Percentiles rank a stretch among this genome's conserved stretches.
Evolutionary conservation across 331 rosid species (phyloP).

Genomic region (Telfairia occidentalis): DNA sequence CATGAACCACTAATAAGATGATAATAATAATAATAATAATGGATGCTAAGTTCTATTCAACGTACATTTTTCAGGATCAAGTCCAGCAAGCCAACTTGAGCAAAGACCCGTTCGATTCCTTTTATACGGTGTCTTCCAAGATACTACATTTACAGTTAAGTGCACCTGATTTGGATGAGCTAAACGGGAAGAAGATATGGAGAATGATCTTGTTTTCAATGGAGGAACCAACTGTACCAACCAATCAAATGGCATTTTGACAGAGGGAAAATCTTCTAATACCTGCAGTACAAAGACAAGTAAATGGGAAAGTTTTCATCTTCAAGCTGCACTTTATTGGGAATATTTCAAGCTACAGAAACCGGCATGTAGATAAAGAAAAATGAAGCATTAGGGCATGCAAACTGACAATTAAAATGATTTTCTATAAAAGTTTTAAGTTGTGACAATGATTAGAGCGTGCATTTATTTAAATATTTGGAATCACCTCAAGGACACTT

Average conservation of each 20-base stretch:
- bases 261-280: slow-evolving; percentile 85
- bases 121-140: slow-evolving; percentile 80
- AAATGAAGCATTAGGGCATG: not conserved
- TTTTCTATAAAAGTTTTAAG: not conserved
- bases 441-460: not conserved
- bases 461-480: slow-evolving; percentile 8
- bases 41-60: slow-evolving; percentile 1
- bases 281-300: slow-evolving; percentile 31
- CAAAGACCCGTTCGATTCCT: slow-evolving; percentile 67
- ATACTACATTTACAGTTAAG: slow-evolving; percentile 67
- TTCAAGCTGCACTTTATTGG: not conserved
- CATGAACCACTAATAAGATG: no score
- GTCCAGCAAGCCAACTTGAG: slow-evolving; percentile 75
- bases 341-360: not conserved
- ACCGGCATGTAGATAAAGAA: not conserved
- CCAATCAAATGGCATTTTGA: slow-evolving; percentile 88
- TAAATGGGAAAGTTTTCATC: not conserved
- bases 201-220: slow-evolving; percentile 67
- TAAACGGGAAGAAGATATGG: slow-evolving; percentile 63
- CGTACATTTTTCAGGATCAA: slow-evolving; percentile 54
- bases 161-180: slow-evolving; percentile 74
- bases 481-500: slow-evolving; percentile 77
- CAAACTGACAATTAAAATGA: not conserved
- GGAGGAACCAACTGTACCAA: slow-evolving; percentile 85
- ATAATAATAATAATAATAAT: not conserved